Conservation (phyloP, 192 early-diverging fungal genomes). For the Backusella liffmaniae region DNA sequence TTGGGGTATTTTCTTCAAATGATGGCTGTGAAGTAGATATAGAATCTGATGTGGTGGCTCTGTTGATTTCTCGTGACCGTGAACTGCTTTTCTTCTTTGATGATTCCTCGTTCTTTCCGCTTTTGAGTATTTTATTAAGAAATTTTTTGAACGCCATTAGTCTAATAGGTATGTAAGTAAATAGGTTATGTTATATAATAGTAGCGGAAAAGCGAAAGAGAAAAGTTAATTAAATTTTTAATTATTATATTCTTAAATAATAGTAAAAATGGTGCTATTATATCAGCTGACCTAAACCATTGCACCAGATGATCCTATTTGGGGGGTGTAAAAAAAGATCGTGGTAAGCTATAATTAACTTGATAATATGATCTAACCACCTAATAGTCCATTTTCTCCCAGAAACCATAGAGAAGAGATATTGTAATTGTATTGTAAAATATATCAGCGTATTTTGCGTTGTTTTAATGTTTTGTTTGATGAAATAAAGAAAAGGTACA, state of each 20-base stretch:
- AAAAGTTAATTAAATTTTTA: not conserved
- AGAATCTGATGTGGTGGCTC: not conserved
- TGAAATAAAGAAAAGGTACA: not conserved
- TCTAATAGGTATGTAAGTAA: not conserved
- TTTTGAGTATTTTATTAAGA: not conserved
- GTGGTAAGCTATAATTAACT: constrained; percentile 1
- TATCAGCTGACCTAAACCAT: not conserved
- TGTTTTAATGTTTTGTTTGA: not conserved
- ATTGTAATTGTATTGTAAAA: not conserved
- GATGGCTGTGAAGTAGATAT: not conserved
- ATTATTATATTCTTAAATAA: not conserved
- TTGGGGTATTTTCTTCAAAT: not conserved
- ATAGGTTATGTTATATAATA: not conserved
- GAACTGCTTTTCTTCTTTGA: not conserved
- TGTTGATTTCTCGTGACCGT: not conserved
- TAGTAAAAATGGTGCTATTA: not conserved
- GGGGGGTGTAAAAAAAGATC: not conserved
- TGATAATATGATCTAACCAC: not conserved
- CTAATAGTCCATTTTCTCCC: not conserved
- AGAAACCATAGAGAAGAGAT: not conserved
- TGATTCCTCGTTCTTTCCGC: not conserved
- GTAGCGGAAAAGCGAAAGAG: constrained; percentile 1
- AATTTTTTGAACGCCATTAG: not conserved
- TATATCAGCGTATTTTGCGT: not conserved
- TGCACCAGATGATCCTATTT: not conserved